These are phyloP conservation scores for Pseudogymnoascus sp. DNA, from an alignment of 2,329 filamentous ascomycete species.

Conservation along the genomic window DNA sequence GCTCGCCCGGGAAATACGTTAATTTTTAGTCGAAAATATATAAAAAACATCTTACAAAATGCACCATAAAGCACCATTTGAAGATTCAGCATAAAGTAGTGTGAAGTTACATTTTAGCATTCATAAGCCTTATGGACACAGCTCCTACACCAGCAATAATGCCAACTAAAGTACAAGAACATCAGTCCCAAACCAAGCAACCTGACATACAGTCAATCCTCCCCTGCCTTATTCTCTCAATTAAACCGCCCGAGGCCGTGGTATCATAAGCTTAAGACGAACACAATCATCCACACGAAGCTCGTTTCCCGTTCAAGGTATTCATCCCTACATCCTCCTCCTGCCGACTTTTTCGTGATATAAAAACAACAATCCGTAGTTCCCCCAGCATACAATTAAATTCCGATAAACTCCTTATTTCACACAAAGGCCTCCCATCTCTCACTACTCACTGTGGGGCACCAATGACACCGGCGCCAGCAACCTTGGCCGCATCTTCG, in stretches of 20 bases:
- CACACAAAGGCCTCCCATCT: neutral
- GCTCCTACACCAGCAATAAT: neutral
- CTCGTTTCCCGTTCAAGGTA: neutral
- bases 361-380: neutral
- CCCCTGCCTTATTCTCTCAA: neutral
- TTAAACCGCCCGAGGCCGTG: conserved; percentile 3
- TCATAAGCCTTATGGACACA: neutral
- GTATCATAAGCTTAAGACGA: conserved; percentile 9
- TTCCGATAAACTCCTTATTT: neutral
- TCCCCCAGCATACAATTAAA: conserved; percentile 4
- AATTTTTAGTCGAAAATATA: neutral
- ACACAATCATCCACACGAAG: conserved; percentile 6
- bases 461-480: neutral
- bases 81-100: neutral
- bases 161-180: neutral
- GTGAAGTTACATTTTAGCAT: neutral
- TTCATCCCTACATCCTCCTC: neutral
- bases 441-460: neutral
- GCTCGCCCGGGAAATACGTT: too few relatives aligned
- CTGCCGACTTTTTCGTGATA: neutral
- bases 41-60: neutral
- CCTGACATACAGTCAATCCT: neutral
- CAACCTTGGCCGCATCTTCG: neutral
- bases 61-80: neutral
- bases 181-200: neutral